Percentiles rank a stretch among this genome's conserved stretches.
These are phyloP conservation scores for Hypoxylon sp. DNA, from an alignment of 2,329 filamentous ascomycete species.

Conservation along the genomic window DNA sequence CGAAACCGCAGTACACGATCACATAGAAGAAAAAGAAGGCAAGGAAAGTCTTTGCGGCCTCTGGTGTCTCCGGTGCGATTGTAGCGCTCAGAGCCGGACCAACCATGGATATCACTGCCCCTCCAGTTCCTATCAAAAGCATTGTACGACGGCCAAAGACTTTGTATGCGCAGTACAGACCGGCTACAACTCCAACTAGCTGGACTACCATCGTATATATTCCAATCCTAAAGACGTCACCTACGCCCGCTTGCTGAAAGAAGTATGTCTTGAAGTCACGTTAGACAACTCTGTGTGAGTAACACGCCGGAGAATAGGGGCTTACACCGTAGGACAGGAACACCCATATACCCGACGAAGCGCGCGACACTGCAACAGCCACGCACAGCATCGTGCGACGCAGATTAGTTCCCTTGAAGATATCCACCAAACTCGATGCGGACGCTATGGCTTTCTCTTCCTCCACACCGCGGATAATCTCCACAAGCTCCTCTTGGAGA, in stretches of 20 bases:
- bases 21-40: slow-evolving; percentile 43
- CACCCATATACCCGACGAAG: slow-evolving; percentile 50
- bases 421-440: slow-evolving; percentile 37
- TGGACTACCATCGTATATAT: slow-evolving; percentile 39
- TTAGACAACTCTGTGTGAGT: slow-evolving; percentile 27
- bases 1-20: slow-evolving; percentile 44
- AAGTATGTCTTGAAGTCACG: slow-evolving; percentile 45
- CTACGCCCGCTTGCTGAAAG: slow-evolving; percentile 46
- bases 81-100: slow-evolving; percentile 43
- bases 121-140: slow-evolving; percentile 44
- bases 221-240: slow-evolving; percentile 41
- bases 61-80: slow-evolving; percentile 38
- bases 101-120: slow-evolving; percentile 40
- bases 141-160: slow-evolving; percentile 45
- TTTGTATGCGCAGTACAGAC: slow-evolving; percentile 42
- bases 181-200: slow-evolving; percentile 38
- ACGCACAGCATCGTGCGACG: slow-evolving; percentile 46
- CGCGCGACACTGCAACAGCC: slow-evolving; percentile 43
- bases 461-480: slow-evolving; percentile 45
- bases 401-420: slow-evolving; percentile 45
- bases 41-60: slow-evolving; percentile 41
- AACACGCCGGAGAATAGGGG: slow-evolving; percentile 24
- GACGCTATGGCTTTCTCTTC: slow-evolving; percentile 44
- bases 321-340: slow-evolving; percentile 48
- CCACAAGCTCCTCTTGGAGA: slow-evolving; percentile 43